Percentiles rank a stretch among this genome's conserved stretches.
These are phyloP conservation scores for Acanthamoeba lenticulata DNA, from an alignment of 208 protist species.

Conservation along the genomic window DNA sequence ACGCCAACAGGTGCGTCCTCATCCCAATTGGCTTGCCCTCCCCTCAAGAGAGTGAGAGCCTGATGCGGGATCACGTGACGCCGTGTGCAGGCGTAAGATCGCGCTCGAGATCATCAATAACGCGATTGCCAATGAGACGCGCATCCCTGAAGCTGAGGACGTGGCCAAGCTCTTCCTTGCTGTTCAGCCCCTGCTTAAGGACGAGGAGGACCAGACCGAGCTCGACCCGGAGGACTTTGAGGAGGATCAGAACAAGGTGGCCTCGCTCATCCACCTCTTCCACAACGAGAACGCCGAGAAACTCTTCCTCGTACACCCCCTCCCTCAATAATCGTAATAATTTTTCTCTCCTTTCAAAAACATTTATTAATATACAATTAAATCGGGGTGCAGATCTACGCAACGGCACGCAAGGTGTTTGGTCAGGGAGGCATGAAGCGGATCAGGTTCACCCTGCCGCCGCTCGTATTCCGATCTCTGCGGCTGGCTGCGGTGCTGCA, in stretches of 20 bases:
- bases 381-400: conserved; percentile 87
- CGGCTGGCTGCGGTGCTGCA: conserved; percentile 85
- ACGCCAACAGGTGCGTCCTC: conserved; percentile 83
- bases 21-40: too few species aligned
- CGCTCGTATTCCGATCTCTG: conserved; percentile 90
- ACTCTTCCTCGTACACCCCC: conserved; percentile 84
- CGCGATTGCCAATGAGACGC: conserved; percentile 16
- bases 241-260: conserved; percentile 94
- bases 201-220: conserved; percentile 83
- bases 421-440: conserved; percentile 90
- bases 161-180: conserved; percentile 65
- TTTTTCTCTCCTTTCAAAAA: too few species aligned
- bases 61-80: too few species aligned
- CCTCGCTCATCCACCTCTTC: conserved; percentile 92
- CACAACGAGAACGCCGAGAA: conserved; percentile 87
- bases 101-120: conserved; percentile 65
- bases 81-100: conserved; percentile 20
- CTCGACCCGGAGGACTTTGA: conserved; percentile 86
- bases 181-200: conserved; percentile 86
- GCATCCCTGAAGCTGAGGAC: conserved; percentile 39
- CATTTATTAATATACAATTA: not conserved
- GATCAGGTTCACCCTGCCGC: conserved; percentile 89
- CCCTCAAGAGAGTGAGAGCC: too few species aligned
- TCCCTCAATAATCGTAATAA: too few species aligned
- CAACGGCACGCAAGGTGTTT: conserved; percentile 90